A percentile compares a stretch with the other conserved stretches of the same genome.
phyloP scores from a whole-genome alignment of 495 filamentous ascomycete genomes.

The Thermochaetoides thermophila region DNA sequence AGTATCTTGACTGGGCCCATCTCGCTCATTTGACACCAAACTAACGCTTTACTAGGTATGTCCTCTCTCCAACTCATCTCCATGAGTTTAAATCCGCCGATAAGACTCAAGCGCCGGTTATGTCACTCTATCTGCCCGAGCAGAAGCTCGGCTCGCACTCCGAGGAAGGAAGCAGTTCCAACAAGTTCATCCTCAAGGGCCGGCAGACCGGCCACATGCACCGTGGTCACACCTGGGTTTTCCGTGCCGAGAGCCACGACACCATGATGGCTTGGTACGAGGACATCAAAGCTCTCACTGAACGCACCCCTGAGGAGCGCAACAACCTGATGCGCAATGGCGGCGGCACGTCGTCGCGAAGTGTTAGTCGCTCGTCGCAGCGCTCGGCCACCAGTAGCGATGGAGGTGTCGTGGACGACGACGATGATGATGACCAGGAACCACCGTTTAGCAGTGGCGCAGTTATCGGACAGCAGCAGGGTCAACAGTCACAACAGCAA shows the following conservation, averaged over 20 bases:
- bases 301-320: slow-evolving; percentile 77
- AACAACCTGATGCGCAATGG: slow-evolving; percentile 73
- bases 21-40: too few species aligned
- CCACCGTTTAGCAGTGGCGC: slow-evolving; percentile 37
- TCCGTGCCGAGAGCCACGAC: slow-evolving; percentile 85
- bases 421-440: slow-evolving; percentile 63
- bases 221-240: slow-evolving; percentile 93
- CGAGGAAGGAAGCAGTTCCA: slow-evolving; percentile 67
- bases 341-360: slow-evolving; percentile 62
- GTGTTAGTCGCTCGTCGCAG: slow-evolving; percentile 52
- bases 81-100: slow-evolving; percentile 94
- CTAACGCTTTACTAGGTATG: too few species aligned
- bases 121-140: slow-evolving; percentile 89
- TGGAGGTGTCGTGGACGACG: slow-evolving; percentile 36
- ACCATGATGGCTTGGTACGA: slow-evolving; percentile 96
- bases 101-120: slow-evolving; percentile 55
- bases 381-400: slow-evolving; percentile 56
- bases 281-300: slow-evolving; percentile 76
- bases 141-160: slow-evolving; percentile 93
- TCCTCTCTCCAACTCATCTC: slow-evolving; percentile 86
- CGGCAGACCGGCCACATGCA: slow-evolving; percentile 88
- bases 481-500: not conserved
- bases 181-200: slow-evolving; percentile 96
- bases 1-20: too few species aligned
- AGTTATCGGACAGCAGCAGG: not conserved